Evolutionary conservation across 2,329 filamentous ascomycete species (phyloP).

Genomic region (Colletotrichum simmondsii): DNA sequence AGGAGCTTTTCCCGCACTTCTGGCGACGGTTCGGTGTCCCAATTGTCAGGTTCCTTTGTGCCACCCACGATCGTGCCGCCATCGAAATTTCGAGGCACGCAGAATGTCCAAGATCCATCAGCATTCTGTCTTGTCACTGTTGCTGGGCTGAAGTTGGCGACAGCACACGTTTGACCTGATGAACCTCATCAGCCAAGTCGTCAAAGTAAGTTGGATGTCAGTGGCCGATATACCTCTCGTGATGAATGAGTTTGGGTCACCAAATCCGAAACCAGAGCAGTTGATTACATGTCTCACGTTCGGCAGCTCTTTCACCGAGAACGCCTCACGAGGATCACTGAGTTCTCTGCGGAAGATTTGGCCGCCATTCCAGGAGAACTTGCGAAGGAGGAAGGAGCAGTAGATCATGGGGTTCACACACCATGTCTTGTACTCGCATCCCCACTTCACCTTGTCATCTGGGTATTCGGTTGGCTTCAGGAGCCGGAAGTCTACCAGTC

Average conservation of each 20-base stretch:
- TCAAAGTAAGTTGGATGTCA: background rate
- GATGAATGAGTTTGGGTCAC: conserved; percentile 53
- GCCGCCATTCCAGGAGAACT: conserved; percentile 51
- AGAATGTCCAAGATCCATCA: conserved; percentile 72
- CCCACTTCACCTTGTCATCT: conserved; percentile 52
- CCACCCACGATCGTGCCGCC: conserved; percentile 75
- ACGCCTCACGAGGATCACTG: conserved; percentile 50
- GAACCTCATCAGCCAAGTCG: background rate
- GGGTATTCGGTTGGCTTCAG: conserved; percentile 52
- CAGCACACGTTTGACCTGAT: conserved; percentile 57
- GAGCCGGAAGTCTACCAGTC: conserved; percentile 50
- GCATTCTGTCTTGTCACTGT: conserved; percentile 70
- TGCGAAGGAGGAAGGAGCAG: conserved; percentile 57
- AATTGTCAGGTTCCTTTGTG: conserved; percentile 70
- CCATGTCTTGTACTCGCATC: conserved; percentile 64
- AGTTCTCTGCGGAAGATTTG: conserved; percentile 47
- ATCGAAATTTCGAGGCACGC: conserved; percentile 68
- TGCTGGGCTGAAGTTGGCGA: conserved; percentile 49
- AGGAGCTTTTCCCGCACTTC: conserved; percentile 61
- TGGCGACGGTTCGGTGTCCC: conserved; percentile 59
- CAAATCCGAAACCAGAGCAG: conserved; percentile 57
- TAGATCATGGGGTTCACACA: conserved; percentile 67
- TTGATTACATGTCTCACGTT: conserved; percentile 53
- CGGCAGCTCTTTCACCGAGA: conserved; percentile 43
- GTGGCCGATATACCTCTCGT: conserved; percentile 48